phyloP scores from a whole-genome alignment of 768 basidiomycete genomes.

The Trametes elegans region DNA sequence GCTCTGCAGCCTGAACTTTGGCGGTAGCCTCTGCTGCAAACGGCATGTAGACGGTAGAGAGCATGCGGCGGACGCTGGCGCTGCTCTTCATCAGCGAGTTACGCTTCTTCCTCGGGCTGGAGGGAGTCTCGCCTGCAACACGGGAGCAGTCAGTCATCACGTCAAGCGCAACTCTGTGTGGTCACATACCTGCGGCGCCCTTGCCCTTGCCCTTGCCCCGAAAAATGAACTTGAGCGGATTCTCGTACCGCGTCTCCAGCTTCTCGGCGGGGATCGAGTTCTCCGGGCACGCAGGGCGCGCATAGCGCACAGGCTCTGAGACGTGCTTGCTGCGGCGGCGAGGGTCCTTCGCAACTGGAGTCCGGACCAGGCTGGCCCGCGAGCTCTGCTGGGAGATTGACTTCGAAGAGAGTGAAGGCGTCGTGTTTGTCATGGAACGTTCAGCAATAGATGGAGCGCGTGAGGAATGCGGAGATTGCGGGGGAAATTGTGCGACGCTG shows the following conservation, averaged over 20 bases:
- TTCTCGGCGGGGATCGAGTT: not conserved
- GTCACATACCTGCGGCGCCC: not conserved
- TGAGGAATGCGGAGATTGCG: no score
- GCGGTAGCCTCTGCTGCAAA: no score
- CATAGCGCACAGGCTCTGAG: not conserved
- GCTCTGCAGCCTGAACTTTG: no score
- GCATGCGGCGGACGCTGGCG: not conserved
- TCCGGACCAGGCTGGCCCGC: no score
- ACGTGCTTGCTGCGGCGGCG: not conserved
- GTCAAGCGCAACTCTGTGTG: not conserved
- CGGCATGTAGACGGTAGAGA: no score
- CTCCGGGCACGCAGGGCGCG: slow-evolving; percentile 13
- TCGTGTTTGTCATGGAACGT: no score
- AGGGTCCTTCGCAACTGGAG: not conserved
- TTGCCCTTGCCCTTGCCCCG: not conserved
- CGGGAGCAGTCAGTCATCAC: not conserved
- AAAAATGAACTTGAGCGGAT: slow-evolving; percentile 6
- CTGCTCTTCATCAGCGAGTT: not conserved
- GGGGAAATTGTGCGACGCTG: no score
- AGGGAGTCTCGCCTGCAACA: not conserved
- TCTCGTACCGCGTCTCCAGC: slow-evolving; percentile 7
- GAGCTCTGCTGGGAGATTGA: slow-evolving; percentile 4
- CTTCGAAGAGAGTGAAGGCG: not conserved
- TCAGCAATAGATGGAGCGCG: no score
- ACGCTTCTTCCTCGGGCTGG: not conserved